Evolutionary conservation across 2,329 filamentous ascomycete species (phyloP).

Genomic region (Alternaria hordeiaustralica): DNA sequence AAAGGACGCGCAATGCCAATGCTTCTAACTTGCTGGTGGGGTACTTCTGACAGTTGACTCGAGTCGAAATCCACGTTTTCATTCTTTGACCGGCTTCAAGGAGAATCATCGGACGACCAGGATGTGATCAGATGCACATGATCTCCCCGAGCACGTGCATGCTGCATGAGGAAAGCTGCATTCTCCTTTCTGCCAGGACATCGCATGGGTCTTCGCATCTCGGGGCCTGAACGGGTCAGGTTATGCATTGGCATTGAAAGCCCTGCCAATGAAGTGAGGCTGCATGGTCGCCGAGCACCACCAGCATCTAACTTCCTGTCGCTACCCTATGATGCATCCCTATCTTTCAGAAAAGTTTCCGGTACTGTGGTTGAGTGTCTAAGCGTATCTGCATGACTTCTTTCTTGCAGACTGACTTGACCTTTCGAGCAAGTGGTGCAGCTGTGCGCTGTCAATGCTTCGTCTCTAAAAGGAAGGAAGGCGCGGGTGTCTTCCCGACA

Average conservation of each 20-base stretch:
- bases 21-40: conserved; percentile 3
- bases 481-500: conserved; percentile 1
- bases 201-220: conserved; percentile 12
- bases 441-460: conserved; percentile 4
- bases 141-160: conserved; percentile 9
- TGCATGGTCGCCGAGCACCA: conserved; percentile 33
- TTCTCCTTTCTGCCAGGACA: conserved; percentile 19
- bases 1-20: conserved; percentile 7
- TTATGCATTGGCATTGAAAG: conserved; percentile 6
- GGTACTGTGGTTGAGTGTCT: background rate
- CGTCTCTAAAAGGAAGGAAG: conserved; percentile 12
- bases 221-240: background rate
- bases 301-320: conserved; percentile 11
- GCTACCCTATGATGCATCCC: conserved; percentile 16
- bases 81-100: background rate
- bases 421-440: conserved; percentile 1
- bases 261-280: conserved; percentile 37
- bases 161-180: conserved; percentile 15
- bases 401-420: conserved; percentile 1
- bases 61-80: conserved; percentile 17
- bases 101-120: background rate
- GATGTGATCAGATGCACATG: conserved; percentile 5
- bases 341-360: conserved; percentile 4
- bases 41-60: conserved; percentile 10
- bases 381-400: conserved; percentile 1